Base-by-base conservation (phyloP, 768 basidiomycete genomes). In the Solioccasus polychromus region DNA sequence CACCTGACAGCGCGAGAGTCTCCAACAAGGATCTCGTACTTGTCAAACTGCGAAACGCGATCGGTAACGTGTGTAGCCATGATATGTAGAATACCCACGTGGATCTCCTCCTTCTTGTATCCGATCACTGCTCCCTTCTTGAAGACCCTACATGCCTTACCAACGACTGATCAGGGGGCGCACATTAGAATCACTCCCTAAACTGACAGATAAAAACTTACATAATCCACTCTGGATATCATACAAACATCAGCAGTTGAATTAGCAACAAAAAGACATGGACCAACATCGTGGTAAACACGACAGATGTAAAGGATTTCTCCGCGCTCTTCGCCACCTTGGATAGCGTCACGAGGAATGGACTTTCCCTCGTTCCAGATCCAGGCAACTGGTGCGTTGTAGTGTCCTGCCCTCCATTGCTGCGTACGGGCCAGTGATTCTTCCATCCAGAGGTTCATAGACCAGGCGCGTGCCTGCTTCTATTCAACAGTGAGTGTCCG, bases 1-100 rank as follows among this genome's bases (percentile, higher is more conserved):
- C 86, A 89, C 39, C 54, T 70, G 42, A 89, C 61, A 20, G 71
- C 81, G 4, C 60, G 63, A 51, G 70, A 66, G 56, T 88, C 70
- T 2, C 83, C 86, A 15, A 87, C 68, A n/a, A 89, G 80, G 36
- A 88, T 74, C 57, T 89, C 86, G 54, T 79, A 88, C 26, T 69
- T 72, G 23, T 72, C 75, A 26, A 82, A 30, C 85, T 87, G 53
- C n/a, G 35, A 42, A 11, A 19, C n/a, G 12, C 11, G 36, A 24
- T 44, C 39, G n/a, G 18, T 43, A 24, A 26, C 14, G 36, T 8
- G 5, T 18, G 24, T 28, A 25, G 14, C 20, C 8, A 39, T 29
- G 25, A 34, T 35, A 15, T 12, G 24, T 22, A 28, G 30, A 36
- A n/a, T 14, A 56, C 68, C 35, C 62, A 84, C 86, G 2, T 82